Evolutionary conservation across 768 basidiomycete genomes (phyloP).

Genomic region (Crepidotus variabilis): DNA sequence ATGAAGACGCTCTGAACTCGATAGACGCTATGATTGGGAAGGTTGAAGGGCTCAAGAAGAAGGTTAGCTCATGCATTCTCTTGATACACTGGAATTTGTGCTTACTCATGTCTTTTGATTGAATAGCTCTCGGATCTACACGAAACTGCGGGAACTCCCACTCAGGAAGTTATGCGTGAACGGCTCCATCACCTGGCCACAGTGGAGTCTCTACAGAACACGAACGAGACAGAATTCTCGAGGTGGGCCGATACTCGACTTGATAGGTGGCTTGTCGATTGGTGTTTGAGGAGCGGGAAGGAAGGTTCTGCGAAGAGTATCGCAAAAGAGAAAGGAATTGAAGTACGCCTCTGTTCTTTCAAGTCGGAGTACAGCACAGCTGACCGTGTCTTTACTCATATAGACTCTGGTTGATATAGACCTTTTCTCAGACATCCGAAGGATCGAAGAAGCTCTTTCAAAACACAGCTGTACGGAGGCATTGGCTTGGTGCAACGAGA

Average conservation of each 20-base stretch:
- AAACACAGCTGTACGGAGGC: slow-evolving; percentile 84
- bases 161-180: slow-evolving; percentile 70
- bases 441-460: slow-evolving; percentile 79
- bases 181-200: slow-evolving; percentile 68
- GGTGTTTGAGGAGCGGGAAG: slow-evolving; percentile 67
- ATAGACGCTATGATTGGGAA: slow-evolving; percentile 76
- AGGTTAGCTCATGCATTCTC: slow-evolving; percentile 47
- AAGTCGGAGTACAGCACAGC: neutral
- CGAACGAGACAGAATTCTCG: slow-evolving; percentile 57
- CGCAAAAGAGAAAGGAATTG: slow-evolving; percentile 73
- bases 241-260: slow-evolving; percentile 77
- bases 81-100: neutral
- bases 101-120: neutral
- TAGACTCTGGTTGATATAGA: slow-evolving; percentile 89
- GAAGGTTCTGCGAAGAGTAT: slow-evolving; percentile 62
- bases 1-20: slow-evolving; percentile 52
- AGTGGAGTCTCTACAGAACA: slow-evolving; percentile 52
- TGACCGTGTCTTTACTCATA: slow-evolving; percentile 9
- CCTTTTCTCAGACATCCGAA: slow-evolving; percentile 82
- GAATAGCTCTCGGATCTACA: slow-evolving; percentile 45
- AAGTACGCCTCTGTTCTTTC: slow-evolving; percentile 45
- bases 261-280: slow-evolving; percentile 89
- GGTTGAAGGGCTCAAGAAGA: slow-evolving; percentile 81
- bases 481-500: slow-evolving; percentile 94
- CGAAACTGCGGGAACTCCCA: slow-evolving; percentile 48